Base-by-base conservation (phyloP, 345 rosid species). In the Acer yangbiense region DNA sequence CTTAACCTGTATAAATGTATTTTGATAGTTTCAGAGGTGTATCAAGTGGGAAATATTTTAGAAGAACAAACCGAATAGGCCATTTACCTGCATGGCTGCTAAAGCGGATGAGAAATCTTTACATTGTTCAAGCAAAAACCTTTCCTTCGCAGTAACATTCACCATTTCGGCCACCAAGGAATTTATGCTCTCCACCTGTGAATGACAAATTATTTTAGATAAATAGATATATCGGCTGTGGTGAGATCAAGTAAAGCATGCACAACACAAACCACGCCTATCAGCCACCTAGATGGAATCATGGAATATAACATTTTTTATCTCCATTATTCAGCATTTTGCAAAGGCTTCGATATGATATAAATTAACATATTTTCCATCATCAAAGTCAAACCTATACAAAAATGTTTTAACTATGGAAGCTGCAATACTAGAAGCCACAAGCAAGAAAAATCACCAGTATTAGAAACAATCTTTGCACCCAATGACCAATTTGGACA, bases 161-260 rank as follows among this genome's bases (percentile, higher is more conserved):
- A 83, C 85, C 44, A 91, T 88, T 80, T 96, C 99, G 0, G 80
- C 87, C 79, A 88, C 83, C 77, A 88, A 84, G 18, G 86, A 86
- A 73, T 91, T 88, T 83, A 85, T 83, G 84, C 89, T 91, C 48
- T 96, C 98, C 77, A 90, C 95, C 99, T 94, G 85, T n/a, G 13
- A 76, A 77, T 69, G 66, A 65, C 32, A 73, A 65, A 25, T 27
- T 9, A 20, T 60, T 64, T 57, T 3, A 64, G 43, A 48, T 72
- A 71, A 43, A 52, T 16, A 12, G 55, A 25, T 20, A 29, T 41
- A 80, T 65, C 4, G 44, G 18, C 52, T 35, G 57, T 27, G 12
- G 44, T 17, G 57, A 27, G 48, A 65, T 74, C 74, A 58, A 83
- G 68, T 1, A 73, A 7, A 54, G 46, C 46, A 43, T 43, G 10